Evolutionary conservation across 2,329 filamentous ascomycete species (phyloP).

Genomic region (Simplicillium aogashimaense): DNA sequence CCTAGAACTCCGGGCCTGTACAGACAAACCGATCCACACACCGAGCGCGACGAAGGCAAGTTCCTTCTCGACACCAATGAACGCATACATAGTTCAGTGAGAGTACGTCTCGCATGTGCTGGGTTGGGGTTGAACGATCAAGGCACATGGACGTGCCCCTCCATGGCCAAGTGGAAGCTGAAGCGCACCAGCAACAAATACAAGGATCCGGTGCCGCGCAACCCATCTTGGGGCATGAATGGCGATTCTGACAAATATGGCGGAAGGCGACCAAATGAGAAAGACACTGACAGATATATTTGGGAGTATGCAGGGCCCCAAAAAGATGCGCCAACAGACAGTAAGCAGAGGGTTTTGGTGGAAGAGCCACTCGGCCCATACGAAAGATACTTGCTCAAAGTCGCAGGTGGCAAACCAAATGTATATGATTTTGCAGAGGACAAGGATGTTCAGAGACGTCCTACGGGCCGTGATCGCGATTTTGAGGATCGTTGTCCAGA

Average conservation of each 20-base stretch:
- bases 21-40: slow-evolving; percentile 30
- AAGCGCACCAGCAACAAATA: slow-evolving; percentile 21
- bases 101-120: slow-evolving; percentile 39
- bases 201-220: slow-evolving; percentile 22
- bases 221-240: slow-evolving; percentile 18
- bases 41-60: slow-evolving; percentile 20
- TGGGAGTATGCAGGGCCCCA: slow-evolving; percentile 43
- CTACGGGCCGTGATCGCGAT: neutral
- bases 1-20: slow-evolving; percentile 38
- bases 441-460: slow-evolving; percentile 5
- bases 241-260: slow-evolving; percentile 1
- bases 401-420: slow-evolving; percentile 32
- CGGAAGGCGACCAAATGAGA: slow-evolving; percentile 11
- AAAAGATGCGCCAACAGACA: slow-evolving; percentile 26
- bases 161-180: slow-evolving; percentile 35
- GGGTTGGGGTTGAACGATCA: slow-evolving; percentile 40
- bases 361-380: slow-evolving; percentile 45
- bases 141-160: slow-evolving; percentile 33
- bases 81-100: slow-evolving; percentile 42
- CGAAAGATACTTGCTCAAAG: slow-evolving; percentile 35
- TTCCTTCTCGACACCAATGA: slow-evolving; percentile 45
- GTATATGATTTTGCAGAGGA: slow-evolving; percentile 30
- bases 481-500: neutral
- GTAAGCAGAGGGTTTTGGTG: slow-evolving; percentile 30
- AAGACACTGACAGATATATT: slow-evolving; percentile 32